Evolutionary conservation across 306 rosid species (phyloP).

Genomic region (Clitoria ternatea): DNA sequence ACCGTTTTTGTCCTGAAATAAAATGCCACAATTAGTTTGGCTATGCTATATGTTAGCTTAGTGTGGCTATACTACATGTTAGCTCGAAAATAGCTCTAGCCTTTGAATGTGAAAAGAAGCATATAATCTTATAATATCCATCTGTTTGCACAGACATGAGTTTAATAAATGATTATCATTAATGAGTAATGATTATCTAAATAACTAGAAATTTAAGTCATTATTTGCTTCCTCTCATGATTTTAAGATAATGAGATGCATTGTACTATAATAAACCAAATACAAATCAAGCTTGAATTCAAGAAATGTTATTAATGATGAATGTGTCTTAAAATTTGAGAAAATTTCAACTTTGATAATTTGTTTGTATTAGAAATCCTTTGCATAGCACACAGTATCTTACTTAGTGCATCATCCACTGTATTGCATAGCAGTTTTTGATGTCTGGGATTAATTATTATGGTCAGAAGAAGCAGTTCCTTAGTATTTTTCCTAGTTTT

Average conservation of each 20-base stretch:
- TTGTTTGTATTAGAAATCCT: too few relatives aligned
- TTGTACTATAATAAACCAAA: background rate
- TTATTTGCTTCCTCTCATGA: background rate
- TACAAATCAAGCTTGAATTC: background rate
- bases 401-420: background rate
- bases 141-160: background rate
- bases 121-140: background rate
- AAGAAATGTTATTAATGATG: too few relatives aligned
- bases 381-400: too few relatives aligned
- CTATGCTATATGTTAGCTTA: too few relatives aligned
- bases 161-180: background rate
- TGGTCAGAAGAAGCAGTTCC: background rate
- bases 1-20: too few relatives aligned
- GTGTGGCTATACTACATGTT: too few relatives aligned
- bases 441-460: background rate
- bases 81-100: too few relatives aligned
- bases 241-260: background rate
- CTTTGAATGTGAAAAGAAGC: too few relatives aligned
- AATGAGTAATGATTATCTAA: background rate
- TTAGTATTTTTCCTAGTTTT: background rate
- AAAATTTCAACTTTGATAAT: too few relatives aligned
- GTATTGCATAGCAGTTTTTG: background rate
- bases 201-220: background rate
- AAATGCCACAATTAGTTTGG: too few relatives aligned
- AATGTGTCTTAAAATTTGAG: too few relatives aligned